Evolutionary conservation across 2,329 filamentous ascomycete genomes (phyloP).

Genomic region (Fusarium neocosmosporiellum): DNA sequence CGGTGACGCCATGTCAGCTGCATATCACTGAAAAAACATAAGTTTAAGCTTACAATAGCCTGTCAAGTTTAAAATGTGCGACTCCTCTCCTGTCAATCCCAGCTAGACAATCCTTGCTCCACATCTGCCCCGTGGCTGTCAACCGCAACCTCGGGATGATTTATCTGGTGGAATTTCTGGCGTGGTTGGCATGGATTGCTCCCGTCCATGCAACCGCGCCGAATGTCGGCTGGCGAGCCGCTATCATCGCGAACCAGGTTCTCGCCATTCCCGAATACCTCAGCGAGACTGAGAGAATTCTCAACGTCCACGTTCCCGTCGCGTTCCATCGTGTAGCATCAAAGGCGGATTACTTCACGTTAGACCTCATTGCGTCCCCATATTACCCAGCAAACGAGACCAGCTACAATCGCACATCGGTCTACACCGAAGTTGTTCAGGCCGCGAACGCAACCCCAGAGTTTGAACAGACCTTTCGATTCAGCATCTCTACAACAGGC

Average conservation of each 20-base stretch:
- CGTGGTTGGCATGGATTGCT: neutral
- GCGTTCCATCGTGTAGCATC: neutral
- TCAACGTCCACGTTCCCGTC: neutral
- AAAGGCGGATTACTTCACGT: neutral
- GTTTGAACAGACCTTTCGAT: neutral
- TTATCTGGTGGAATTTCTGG: neutral
- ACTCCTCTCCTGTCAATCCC: neutral
- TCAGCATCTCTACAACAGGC: neutral
- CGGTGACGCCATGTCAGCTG: neutral
- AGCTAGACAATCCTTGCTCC: neutral
- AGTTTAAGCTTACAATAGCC: neutral
- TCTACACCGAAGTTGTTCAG: neutral
- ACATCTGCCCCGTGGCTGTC: neutral
- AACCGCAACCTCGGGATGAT: neutral
- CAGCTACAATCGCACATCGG: neutral
- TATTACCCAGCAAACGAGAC: neutral
- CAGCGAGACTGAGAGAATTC: neutral
- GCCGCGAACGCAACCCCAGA: neutral
- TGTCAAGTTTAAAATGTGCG: neutral
- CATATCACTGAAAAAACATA: neutral
- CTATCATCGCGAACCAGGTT: neutral
- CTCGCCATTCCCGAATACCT: neutral
- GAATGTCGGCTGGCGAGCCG: neutral
- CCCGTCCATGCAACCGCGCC: neutral
- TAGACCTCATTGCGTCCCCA: neutral